Base-by-base conservation (phyloP, 768 basidiomycete genomes). In the Daedaleopsis sinensis region DNA sequence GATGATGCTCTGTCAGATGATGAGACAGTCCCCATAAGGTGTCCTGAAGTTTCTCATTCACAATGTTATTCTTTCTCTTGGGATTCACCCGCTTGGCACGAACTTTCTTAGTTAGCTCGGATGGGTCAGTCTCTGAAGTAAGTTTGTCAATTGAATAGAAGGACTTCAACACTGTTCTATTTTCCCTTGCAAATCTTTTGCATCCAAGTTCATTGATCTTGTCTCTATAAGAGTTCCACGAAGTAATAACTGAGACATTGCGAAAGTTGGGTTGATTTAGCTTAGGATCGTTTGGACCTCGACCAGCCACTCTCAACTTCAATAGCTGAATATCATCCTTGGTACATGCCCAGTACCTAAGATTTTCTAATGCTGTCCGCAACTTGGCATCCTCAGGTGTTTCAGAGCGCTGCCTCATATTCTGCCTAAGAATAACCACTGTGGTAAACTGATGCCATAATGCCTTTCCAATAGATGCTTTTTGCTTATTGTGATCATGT, bases 231-330 rank as follows among this genome's bases (percentile, higher is more conserved):
- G 66, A 36, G 70, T 79, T 80, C 18, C 63, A 61, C 4, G 71
- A 68, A 1, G 76, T 79, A 37, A 82, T 81, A 11, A 80, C 68
- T 4, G 78, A 72, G 1, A 76, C 68, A 68, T 77, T 63, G n/a
- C 72, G 37, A 53, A 78, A 80, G 2, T 62, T 24, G 0, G 37
- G 24, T 39, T 70, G 39, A 48, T 35, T 50, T 4, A 74, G 37
- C 13, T 50, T 63, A 12, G 64, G 54, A 27, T 47, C 9, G 15
- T 32, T 3, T 32, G 27, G 27, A 3, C 27, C 27, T 71, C 70
- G 0, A 3, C 27, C 27, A 3, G 27, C 27, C 3, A 32, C 27
- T 32, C 27, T 32, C 7, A 7, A 32, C 27, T 32, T 32, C 7
- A 32, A 7, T 32, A 32, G 27, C 27, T 32, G 4, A 32, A 32